Evolutionary conservation across 331 rosid species (phyloP), one percentile per base, ranked within the genome.

Genomic region (Stylosanthes scabra): DNA sequence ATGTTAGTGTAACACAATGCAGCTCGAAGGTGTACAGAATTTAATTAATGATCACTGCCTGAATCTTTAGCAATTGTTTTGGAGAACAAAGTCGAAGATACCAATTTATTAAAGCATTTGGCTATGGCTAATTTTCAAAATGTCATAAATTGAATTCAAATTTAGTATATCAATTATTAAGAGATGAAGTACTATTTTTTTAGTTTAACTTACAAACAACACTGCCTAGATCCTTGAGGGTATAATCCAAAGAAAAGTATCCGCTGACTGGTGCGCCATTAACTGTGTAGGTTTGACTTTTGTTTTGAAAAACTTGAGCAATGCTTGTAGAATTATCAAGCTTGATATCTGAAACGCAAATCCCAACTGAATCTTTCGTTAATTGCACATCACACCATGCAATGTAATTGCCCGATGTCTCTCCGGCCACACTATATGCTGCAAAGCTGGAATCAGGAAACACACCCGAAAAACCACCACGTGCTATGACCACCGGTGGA

Each of bases 381-480:
- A 94, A 82, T 74, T 94, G 96, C 58, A 94, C 93, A 56, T 91
- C 95, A 55, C 97, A 94, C 95, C 96, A 94, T 7, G 78, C 15
- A 73, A 84, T 11, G 63, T 66, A 71, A 40, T 82, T 39, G 1
- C 65, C 34, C 2, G 74, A 37, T 3, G 79, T 69, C 1, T 0
- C 0, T 55, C 1, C 0, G 3, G 93, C 86, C 1, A 80, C 6
- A 15, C 0, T 0, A 71, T 76, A 89, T 1, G 57, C 57, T 51
- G 57, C 57, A 51, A 0, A 51, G 57, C 93, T 90, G 11, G 93
- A 92, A 87, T 88, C 97, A 0, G 99, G 92, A 80, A 92, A 84
- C 46, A 95, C 41, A 67, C 99, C 99, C 0, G 99, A 90, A 82
- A 95, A 88, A 8, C 99, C 99, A 61, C 99, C 99, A 0, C 83